Percentiles rank a stretch among this genome's conserved stretches.
Evolutionary conservation across 78 protist genomes (phyloP).

Genomic region (Dictyostelium discoideum): DNA sequence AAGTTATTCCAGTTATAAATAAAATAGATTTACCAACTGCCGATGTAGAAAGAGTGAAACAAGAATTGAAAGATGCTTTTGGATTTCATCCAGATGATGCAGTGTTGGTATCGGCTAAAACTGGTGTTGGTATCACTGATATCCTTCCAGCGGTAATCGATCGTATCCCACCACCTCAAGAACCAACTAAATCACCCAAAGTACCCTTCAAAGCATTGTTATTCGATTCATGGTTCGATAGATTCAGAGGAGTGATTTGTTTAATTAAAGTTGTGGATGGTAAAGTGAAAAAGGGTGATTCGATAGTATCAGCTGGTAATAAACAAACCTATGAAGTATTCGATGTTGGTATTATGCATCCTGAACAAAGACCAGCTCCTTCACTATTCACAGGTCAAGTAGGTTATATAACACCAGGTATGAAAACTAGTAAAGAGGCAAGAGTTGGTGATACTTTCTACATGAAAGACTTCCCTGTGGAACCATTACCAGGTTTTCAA

Average conservation of each 20-base stretch:
- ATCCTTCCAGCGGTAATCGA: slow-evolving; percentile 85
- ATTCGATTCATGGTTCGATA: slow-evolving; percentile 93
- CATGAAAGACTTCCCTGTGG: slow-evolving; percentile 49
- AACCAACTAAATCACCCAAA: background rate
- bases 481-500: slow-evolving; percentile 88
- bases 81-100: slow-evolving; percentile 77
- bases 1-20: slow-evolving; percentile 93
- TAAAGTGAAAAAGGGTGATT: slow-evolving; percentile 54
- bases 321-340: slow-evolving; percentile 81
- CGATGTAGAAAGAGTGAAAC: slow-evolving; percentile 38
- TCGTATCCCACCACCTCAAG: slow-evolving; percentile 86
- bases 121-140: slow-evolving; percentile 68
- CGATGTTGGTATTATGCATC: slow-evolving; percentile 91
- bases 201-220: slow-evolving; percentile 84
- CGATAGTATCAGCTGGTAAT: background rate
- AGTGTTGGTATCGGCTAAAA: slow-evolving; percentile 34
- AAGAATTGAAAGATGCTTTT: slow-evolving; percentile 42
- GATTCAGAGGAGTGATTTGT: slow-evolving; percentile 91
- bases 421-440: slow-evolving; percentile 85
- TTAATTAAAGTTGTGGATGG: slow-evolving; percentile 86
- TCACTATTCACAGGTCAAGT: slow-evolving; percentile 93
- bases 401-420: slow-evolving; percentile 88
- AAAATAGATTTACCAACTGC: slow-evolving; percentile 90
- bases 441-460: slow-evolving; percentile 94
- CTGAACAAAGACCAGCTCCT: slow-evolving; percentile 78